Conservation (phyloP, 495 filamentous ascomycete genomes). For the Pyrenopolyporus hunteri region DNA sequence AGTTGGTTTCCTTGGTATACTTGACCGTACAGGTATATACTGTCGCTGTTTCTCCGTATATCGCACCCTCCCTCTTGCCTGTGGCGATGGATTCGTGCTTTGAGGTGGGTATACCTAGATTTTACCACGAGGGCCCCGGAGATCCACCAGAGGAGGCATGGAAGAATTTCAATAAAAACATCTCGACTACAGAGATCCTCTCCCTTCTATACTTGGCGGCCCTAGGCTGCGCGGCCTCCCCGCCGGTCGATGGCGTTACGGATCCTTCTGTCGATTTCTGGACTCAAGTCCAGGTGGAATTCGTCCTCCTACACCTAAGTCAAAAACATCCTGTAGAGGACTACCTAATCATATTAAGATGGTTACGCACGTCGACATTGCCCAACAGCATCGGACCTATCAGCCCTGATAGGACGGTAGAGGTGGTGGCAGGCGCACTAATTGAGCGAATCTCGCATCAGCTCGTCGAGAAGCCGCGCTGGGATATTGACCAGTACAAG, state of each 20-base stretch:
- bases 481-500: slow-evolving; percentile 42
- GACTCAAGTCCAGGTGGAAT: slow-evolving; percentile 54
- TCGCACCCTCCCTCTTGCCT: slow-evolving; percentile 49
- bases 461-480: slow-evolving; percentile 47
- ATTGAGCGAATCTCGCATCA: slow-evolving; percentile 51
- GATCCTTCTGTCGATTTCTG: slow-evolving; percentile 49
- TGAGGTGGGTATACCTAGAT: slow-evolving; percentile 43
- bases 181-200: slow-evolving; percentile 49
- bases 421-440: slow-evolving; percentile 43
- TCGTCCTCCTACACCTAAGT: slow-evolving; percentile 51
- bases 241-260: slow-evolving; percentile 22
- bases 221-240: slow-evolving; percentile 44
- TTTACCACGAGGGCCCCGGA: slow-evolving; percentile 32
- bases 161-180: slow-evolving; percentile 36
- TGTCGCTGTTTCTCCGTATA: slow-evolving; percentile 47
- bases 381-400: slow-evolving; percentile 54
- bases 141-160: slow-evolving; percentile 35
- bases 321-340: slow-evolving; percentile 53
- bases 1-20: slow-evolving; percentile 47
- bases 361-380: slow-evolving; percentile 51
- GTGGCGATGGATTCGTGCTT: slow-evolving; percentile 47
- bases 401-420: slow-evolving; percentile 40
- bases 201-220: slow-evolving; percentile 49
- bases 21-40: slow-evolving; percentile 51
- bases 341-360: slow-evolving; percentile 46